These are phyloP conservation scores for Mycena rosella DNA, from an alignment of 768 basidiomycete genomes.

Conservation along the genomic window DNA sequence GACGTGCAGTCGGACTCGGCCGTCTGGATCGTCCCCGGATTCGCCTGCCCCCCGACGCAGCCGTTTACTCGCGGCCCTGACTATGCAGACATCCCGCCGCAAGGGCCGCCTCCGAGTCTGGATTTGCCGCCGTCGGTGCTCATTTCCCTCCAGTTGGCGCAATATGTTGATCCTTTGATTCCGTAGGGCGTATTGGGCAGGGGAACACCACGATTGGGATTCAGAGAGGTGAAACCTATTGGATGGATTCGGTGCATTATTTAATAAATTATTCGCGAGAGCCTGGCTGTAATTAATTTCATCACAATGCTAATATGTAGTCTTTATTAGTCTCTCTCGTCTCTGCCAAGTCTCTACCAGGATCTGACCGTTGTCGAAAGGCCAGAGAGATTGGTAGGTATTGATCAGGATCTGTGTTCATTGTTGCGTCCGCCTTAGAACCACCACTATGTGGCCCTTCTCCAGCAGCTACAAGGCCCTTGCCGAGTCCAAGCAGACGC, in stretches of 20 bases:
- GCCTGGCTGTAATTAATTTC: no score
- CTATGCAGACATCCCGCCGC: slow-evolving; percentile 16
- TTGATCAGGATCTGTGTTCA: no score
- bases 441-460: slow-evolving; percentile 55
- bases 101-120: slow-evolving; percentile 11
- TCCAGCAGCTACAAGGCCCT: slow-evolving; percentile 47
- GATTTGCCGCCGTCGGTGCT: slow-evolving; percentile 19
- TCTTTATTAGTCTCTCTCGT: no score
- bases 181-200: slow-evolving; percentile 17
- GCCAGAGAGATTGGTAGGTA: no score
- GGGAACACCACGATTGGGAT: slow-evolving; percentile 24
- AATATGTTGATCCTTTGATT: neutral
- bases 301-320: no score
- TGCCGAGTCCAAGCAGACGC: slow-evolving; percentile 53
- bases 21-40: slow-evolving; percentile 21
- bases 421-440: no score
- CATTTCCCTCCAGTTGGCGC: neutral
- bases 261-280: no score
- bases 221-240: slow-evolving; percentile 5
- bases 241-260: no score
- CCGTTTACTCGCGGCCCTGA: slow-evolving; percentile 8
- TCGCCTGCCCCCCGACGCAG: slow-evolving; percentile 11
- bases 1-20: slow-evolving; percentile 21
- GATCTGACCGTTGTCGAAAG: no score
- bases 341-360: no score